Base-by-base conservation (phyloP, 345 rosid species). In the Toxicodendron radicans region DNA sequence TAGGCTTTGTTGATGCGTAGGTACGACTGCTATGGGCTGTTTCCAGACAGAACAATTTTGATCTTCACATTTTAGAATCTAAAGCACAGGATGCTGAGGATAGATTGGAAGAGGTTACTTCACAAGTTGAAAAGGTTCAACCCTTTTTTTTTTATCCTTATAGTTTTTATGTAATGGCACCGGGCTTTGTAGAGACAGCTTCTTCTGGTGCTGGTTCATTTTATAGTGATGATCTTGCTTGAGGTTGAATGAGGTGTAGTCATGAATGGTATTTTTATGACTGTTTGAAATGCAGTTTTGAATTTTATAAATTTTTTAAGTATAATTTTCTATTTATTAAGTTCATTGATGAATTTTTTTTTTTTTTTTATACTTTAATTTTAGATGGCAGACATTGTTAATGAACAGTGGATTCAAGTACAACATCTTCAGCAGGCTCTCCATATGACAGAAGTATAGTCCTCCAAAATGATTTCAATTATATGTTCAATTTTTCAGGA, bases 31-130 rank as follows among this genome's bases (percentile, higher is more conserved):
- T 91, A 1, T 92, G 97, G 97, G 85, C 87, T 74, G 80, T 79
- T 81, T 86, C 79, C 58, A 86, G 97, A 82, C 87, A 81, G 81
- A 85, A 76, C 87, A 92, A 95, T 75, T 95, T 91, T 78, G 92
- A 90, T 75, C 77, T 91, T 76, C 88, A 95, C 76, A 87, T 86
- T 74, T 75, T 90, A 66, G 77, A 86, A 78, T 83, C 83, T 14
- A 85, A 80, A 80, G 97, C 81, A 0, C 73, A 72, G 80, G 88
- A 86, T 9, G 86, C 89, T 14, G 88, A 87, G 64, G 84, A 71
- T 56, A 76, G 82, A 77, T 68, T 90, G 68, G 77, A 80, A 70
- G 78, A 65, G 20, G 70, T 67, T 11, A 84, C 80, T 72, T 82
- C 80, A 63, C 78, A 71, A 79, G 91, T 81, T 64, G 83, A 86